Evolutionary conservation across 1,284 basidiomycete species (phyloP), one percentile per base, ranked within the genome.

Genomic region (Apiotrichum veenhuisii): DNA sequence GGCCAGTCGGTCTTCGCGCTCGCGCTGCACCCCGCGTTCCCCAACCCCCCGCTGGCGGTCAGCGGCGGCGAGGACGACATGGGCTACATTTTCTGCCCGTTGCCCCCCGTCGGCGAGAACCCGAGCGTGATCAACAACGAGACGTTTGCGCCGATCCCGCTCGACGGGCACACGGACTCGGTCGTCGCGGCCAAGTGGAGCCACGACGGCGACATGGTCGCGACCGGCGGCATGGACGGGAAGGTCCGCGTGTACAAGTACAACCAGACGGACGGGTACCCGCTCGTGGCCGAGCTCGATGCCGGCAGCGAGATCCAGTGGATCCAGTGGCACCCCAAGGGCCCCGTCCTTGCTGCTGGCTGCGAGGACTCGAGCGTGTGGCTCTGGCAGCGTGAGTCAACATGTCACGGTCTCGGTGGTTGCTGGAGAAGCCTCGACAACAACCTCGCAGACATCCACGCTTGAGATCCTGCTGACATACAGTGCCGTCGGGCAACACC

Each of bases 171-270:
- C 77, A 85, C 85, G 9, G 96, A 98, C 74, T 94, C 90, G 65
- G 91, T 98, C 42, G 87, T 87, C 4, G 82, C 82, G 51, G 83
- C 84, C 1, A 87, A 82, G 41, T 99, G 90, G 82, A 95, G 85
- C 71, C 71, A 80, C 5, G 92, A 97, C 71, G 95, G 96, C 12
- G 87, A 95, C 75, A 82, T 95, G 82, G 83, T 95, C 57, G 87
- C 95, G 15, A 97, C 93, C 0, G 95, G 92, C 20, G 94, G 95
- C 0, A 97, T 99, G 91, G 95, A 99, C 71, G 95, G 96, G 11
- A 87, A 85, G 69, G 87, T 98, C 23, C 82, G 92, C 62, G 80
- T 98, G 56, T 99, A 94, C 94, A 80, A 87, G 72, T 82, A 88
- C 67, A 87, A 90, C 27, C 67, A 67, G 50, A 85, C 85, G 15